Base-by-base conservation (phyloP, 1,284 basidiomycete genomes). In the Pascua guehoae region DNA sequence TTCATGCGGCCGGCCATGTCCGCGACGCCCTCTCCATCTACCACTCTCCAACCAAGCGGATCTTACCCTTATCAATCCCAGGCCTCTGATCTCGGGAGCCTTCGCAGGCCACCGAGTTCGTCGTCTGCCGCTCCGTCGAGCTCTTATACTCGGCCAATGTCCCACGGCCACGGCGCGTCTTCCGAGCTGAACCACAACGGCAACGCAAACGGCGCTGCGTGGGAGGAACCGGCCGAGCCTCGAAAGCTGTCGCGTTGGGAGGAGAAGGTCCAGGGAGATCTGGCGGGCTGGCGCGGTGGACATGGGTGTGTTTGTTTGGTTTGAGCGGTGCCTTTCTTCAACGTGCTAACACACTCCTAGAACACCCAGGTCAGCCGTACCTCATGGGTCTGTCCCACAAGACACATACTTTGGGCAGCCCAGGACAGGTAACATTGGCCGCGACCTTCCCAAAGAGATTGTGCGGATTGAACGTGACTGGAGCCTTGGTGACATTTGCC, bases 381-480 rank as follows among this genome's bases (percentile, higher is more conserved):
- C 64, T 8, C 61, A 62, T 63, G 1, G 65, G 65, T 2, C 51
- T 66, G 12, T 62, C 65, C 15, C 58, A 54, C 12, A 47, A 48
- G 36, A 62, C 61, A 18, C 24, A 32, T 72, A 72, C 56, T 73
- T 63, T 51, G 68, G 66, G 32, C 66, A 68, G 46, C 61, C 65
- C 5, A 63, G 63, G 12, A 70, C 70, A 0, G 73, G 73, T 8
- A 63, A 53, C 8, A 69, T 76, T 47, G 73, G 73, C 0, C 54
- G 58, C 37, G 70, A 78, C 56, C 63, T 74, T 36, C 76, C 76
- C 1, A 76, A 75, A 56, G 76, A 78, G 65, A 69, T 78, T 16
- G 62, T 81, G 5, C 59, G 79, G 47, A 64, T 81, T 5, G 79
- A 80, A 58, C 64, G 79, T 40, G 79, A 81, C 60, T 80, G 79